A percentile compares a stretch with the other conserved stretches of the same genome.
Conservation (phyloP, 768 basidiomycete species). For the Butyriboletus loyo region DNA sequence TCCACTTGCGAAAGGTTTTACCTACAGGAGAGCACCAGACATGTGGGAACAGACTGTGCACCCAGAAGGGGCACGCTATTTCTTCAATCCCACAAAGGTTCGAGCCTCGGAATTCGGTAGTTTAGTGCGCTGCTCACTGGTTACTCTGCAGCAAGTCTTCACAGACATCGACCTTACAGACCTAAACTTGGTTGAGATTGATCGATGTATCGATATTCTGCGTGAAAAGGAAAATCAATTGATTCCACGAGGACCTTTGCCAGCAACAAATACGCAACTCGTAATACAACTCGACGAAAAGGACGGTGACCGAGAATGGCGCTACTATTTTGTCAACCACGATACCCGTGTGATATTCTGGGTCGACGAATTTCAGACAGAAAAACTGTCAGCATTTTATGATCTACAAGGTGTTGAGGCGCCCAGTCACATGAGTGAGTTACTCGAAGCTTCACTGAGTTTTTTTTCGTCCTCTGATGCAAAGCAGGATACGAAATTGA, state of each 20-base stretch:
- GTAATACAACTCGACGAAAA: background rate
- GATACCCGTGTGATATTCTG: background rate
- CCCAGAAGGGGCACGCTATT: background rate
- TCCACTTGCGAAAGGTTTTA: too few relatives aligned
- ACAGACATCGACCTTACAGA: background rate
- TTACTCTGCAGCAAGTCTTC: background rate
- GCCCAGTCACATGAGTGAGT: background rate
- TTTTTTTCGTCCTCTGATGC: background rate
- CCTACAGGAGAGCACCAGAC: background rate
- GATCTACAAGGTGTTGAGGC: background rate
- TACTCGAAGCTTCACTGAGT: too few relatives aligned
- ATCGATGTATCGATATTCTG: background rate
- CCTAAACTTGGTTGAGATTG: background rate
- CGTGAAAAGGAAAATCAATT: background rate
- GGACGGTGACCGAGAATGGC: background rate
- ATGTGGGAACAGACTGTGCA: background rate
- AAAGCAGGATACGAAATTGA: background rate
- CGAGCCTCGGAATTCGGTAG: background rate
- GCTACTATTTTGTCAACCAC: background rate
- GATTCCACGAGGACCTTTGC: background rate
- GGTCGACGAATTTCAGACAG: background rate
- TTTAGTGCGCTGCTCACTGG: background rate
- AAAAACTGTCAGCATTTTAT: background rate
- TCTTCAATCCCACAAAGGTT: background rate
- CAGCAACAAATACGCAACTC: background rate